Evolutionary conservation across 306 rosid species (phyloP), one percentile per base, ranked within the genome.

Genomic region (Cicer bijugum): DNA sequence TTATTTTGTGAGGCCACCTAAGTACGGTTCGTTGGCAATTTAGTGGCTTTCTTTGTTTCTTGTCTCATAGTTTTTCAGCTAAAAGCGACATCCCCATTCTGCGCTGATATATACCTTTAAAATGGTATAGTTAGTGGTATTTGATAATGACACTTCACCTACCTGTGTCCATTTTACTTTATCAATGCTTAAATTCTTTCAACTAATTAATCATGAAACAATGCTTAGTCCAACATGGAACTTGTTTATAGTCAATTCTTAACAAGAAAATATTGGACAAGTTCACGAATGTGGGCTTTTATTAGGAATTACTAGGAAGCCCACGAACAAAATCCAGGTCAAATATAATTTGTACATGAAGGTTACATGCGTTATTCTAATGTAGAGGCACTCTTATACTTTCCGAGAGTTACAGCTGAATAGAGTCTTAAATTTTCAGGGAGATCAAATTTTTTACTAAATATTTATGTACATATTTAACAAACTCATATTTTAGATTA

Each of bases 21-120:
- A 86, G 85, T 83, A 80, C 83, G 77, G 77, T 84, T 81, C 85
- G 92, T 84, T 87, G 86, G 88, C 51, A 45, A 82, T 74, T 76
- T 69, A 46, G 69, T 75, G 77, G 85, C 8, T 64, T 48, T 69
- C 76, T 71, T 71, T 82, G 67, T 75, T 72, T 73, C 71, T 71
- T 72, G 77, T 78, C 69, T 84, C 44, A 19, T 81, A 82, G 86
- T 78, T 81, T 81, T 78, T 84, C 14, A 78, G 72, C 81, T 59
- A 62, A 83, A 71, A 84, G 75, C 65, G 75, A 84, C 84, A 60
- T 79, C 64, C 76, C 59, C 58, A 67, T 78, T 85, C 77, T 75
- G 57, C 85, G 85, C 43, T 12, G 79, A 11, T 81, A 80, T 75
- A 78, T 38, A 71, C 73, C 66, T 84, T 64, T 56, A 72, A 74